Base-by-base conservation (phyloP, 176 grass and related monocot species). In the Phragmites australis region DNA sequence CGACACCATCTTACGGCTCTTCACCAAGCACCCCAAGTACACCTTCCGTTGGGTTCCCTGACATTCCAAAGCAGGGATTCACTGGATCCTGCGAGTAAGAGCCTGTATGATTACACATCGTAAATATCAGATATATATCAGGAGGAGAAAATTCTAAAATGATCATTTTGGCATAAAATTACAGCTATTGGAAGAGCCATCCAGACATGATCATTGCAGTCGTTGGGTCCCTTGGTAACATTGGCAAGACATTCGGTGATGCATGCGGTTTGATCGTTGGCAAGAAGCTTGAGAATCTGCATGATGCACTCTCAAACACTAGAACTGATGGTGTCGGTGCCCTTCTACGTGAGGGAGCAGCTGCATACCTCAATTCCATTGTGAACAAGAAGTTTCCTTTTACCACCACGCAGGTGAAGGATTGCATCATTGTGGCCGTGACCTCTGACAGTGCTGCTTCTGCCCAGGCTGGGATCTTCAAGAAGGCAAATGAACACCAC, bases 291-390 rank as follows among this genome's bases (percentile, higher is more conserved):
- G 76, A 81, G 49, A 92, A 61, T 76, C 53, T 94, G 30, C 85
- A 86, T 16, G 94, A 97, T 29, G 90, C 92, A 39, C 65, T 97
- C 69, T 64, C 90, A 65, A 94, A 89, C 76, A 66, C 85, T 18
- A 79, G 77, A 50, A 74, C 68, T 18, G 92, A 94, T 68, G 90
- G 90, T 22, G 65, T 85, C 9, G 83, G 90, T 19, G 85, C 82
- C 21, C 88, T 94, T 30, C 83, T 94, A 37, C 88, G 92, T 0
- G 92, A 97, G 68, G 92, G 92, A 29, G 89, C 90, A 13, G 92
- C 92, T 26, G 81, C 95, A 27, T 93, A 81, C 55, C 95, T 97
- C 77, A 94, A 97, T 73, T 94, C 95, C 58, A 76, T 90, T 31
- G 89, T 82, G 76, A 87, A 89, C 75, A 80, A 80, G 21, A 83